These are phyloP conservation scores for Bretschneidera sinensis DNA, from an alignment of 345 rosid species.

Conservation along the genomic window DNA sequence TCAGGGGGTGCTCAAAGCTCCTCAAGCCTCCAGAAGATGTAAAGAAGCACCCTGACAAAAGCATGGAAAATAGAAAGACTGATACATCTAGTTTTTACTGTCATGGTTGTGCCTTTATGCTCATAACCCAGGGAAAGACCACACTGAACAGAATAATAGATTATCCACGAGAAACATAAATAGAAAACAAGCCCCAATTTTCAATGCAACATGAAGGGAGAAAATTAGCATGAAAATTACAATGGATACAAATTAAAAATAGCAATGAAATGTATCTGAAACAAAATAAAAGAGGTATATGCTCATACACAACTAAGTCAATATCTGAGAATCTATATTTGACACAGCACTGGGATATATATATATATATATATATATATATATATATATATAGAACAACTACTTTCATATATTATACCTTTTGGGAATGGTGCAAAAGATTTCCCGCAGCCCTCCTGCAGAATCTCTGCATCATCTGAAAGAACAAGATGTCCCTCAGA, in stretches of 20 bases:
- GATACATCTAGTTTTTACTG: not conserved
- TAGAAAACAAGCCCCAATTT: not conserved
- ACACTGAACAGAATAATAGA: too few species aligned
- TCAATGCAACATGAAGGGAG: not conserved
- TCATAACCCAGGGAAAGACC: too few species aligned
- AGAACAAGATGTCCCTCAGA: constrained; percentile 73
- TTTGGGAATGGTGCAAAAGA: constrained; percentile 95
- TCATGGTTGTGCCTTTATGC: not conserved
- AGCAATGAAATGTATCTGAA: too few species aligned
- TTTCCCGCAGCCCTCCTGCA: constrained; percentile 83
- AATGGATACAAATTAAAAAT: too few species aligned
- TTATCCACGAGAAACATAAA: too few species aligned
- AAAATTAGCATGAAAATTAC: not conserved
- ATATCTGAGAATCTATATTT: too few species aligned
- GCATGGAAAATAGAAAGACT: not conserved
- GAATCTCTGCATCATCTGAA: constrained; percentile 60
- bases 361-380: too few species aligned
- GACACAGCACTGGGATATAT: too few species aligned
- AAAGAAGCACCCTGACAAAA: constrained; percentile 78
- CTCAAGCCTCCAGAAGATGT: constrained; percentile 85
- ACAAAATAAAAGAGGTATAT: too few species aligned
- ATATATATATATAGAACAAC: too few species aligned
- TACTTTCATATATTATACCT: too few species aligned
- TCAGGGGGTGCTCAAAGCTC: constrained; percentile 80
- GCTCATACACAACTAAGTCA: too few species aligned